A percentile compares a stretch with the other conserved stretches of the same genome.
Evolutionary conservation across 139 green algal genomes (phyloP).

Genomic region (Asterochloris sp.): DNA sequence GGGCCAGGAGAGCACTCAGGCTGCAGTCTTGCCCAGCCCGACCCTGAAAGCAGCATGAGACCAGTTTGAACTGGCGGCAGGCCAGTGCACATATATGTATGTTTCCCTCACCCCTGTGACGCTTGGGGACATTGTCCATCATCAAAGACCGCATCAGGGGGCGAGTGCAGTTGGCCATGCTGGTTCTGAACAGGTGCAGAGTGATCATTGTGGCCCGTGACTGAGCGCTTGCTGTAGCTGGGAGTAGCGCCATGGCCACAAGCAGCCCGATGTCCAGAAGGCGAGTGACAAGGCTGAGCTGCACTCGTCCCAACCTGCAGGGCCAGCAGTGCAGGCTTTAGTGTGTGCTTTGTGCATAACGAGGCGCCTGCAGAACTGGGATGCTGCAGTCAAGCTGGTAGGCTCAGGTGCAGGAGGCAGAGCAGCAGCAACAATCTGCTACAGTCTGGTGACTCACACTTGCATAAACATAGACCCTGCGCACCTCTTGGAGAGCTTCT

Average conservation of each 20-base stretch:
- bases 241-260: conserved; percentile 27
- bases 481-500: conserved; percentile 24
- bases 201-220: conserved; percentile 20
- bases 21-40: too few species aligned
- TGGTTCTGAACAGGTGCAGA: conserved; percentile 31
- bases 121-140: conserved; percentile 35
- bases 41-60: background rate
- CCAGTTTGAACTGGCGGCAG: background rate
- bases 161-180: conserved; percentile 35
- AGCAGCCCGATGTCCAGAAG: conserved; percentile 34
- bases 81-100: too few species aligned
- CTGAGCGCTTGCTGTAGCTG: conserved; percentile 12
- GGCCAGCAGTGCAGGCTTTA: background rate
- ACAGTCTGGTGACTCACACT: background rate
- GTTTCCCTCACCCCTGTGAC: conserved; percentile 1
- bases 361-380: background rate
- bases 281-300: conserved; percentile 33
- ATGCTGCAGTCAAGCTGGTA: background rate
- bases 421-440: background rate
- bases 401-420: background rate
- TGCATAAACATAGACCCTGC: background rate
- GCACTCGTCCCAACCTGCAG: conserved; percentile 17
- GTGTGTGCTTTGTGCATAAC: too few species aligned
- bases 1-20: too few species aligned
- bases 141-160: conserved; percentile 40